Evolutionary conservation across 2,329 filamentous ascomycete species (phyloP), one percentile per base, ranked within the genome.

Genomic region (Fusarium lyarnte): DNA sequence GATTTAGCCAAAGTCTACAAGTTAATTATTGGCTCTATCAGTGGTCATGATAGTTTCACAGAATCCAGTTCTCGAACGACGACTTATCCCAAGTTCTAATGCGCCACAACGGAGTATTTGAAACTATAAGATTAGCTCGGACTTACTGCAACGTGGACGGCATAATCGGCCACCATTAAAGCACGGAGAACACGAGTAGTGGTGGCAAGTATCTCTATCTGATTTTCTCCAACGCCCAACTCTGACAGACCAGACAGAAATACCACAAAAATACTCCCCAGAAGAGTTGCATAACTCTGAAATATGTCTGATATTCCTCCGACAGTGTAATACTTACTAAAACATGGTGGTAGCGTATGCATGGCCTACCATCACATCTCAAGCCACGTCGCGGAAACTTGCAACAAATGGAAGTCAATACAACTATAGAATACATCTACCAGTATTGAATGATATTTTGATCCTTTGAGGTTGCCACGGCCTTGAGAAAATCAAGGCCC

Each of bases 331-430:
- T 14, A 35, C 4, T 25, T 19, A 14, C 8, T 11, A 25, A 25
- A 35, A 11, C 29, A 14, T 19, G 2, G 4, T 23, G 29, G 13
- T 19, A 35, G 17, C n/a, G n/a, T 51, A 5, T 49, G 17, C 31
- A 8, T 33, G n/a, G 8, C 12, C 17, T 2, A 19, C n/a, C 4
- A 35, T 25, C 4, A 3, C 12, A 35, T 51, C 12, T 35, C 12
- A 51, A 51, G 47, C 29, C 47, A 51, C 29, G 9, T 51, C 29
- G 29, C 29, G 46, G 46, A 35, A 51, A 51, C 29, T 51, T 51
- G n/a, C 46, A 51, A 33, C 16, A 49, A 49, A 25, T 10, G 19
- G 11, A 25, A 25, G 6, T 19, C 12, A 23, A 19, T 19, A 25
- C 46, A 51, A 13, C 29, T 33, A 3, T 10, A 51, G 12, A 6